Evolutionary conservation across 352 stramenopile species (phyloP).

Genomic region (Halophytophthora polymorphica): DNA sequence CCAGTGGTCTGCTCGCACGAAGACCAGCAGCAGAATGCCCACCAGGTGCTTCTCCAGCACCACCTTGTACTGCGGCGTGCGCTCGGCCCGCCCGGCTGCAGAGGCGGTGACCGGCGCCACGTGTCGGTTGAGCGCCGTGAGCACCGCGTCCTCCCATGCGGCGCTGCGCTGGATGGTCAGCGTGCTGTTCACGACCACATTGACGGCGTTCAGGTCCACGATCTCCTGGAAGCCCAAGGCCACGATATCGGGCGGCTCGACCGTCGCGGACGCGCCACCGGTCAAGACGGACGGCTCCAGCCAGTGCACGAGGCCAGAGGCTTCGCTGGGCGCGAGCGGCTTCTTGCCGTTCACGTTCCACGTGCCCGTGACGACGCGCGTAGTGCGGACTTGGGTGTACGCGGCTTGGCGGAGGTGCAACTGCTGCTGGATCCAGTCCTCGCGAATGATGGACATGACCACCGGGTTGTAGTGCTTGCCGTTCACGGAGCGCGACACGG

Average conservation of each 20-base stretch:
- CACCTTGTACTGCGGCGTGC: slow-evolving; percentile 48
- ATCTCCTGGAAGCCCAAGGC: slow-evolving; percentile 97
- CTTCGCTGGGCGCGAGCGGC: slow-evolving; percentile 63
- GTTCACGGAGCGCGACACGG: slow-evolving; percentile 27
- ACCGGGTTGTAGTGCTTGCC: slow-evolving; percentile 78
- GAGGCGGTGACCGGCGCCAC: slow-evolving; percentile 14
- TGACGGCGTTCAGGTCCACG: slow-evolving; percentile 99
- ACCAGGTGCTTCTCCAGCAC: slow-evolving; percentile 94
- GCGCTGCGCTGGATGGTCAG: slow-evolving; percentile 89
- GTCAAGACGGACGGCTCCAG: slow-evolving; percentile 32
- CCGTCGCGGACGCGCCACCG: not conserved
- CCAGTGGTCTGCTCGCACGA: slow-evolving; percentile 84
- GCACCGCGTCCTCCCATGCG: slow-evolving; percentile 90
- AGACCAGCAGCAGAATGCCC: slow-evolving; percentile 96
- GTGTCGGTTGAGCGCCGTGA: slow-evolving; percentile 87
- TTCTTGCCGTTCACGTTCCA: slow-evolving; percentile 99
- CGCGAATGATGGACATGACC: slow-evolving; percentile 82
- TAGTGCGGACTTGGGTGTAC: slow-evolving; percentile 69
- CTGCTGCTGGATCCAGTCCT: slow-evolving; percentile 88
- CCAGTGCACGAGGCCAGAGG: slow-evolving; percentile 65
- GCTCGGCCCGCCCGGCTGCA: slow-evolving; percentile 1
- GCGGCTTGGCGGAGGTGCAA: slow-evolving; percentile 48
- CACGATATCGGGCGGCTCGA: slow-evolving; percentile 52
- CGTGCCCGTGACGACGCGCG: slow-evolving; percentile 82
- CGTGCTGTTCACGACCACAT: slow-evolving; percentile 96